phyloP scores from a whole-genome alignment of 2,329 filamentous ascomycete genomes.

The Fusarium mangiferae region DNA sequence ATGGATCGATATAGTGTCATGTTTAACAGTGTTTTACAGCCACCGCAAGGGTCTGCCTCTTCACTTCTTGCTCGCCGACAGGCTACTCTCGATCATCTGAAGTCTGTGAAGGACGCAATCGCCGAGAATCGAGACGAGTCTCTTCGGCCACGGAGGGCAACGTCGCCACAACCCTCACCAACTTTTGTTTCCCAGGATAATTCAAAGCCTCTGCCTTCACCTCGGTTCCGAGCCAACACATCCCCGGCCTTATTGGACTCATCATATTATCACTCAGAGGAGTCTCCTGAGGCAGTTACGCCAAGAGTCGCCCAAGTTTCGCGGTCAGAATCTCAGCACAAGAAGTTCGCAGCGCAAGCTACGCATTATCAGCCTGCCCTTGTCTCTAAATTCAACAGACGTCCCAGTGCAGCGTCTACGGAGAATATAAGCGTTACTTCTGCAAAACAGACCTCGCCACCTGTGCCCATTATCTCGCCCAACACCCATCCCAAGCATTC shows the following conservation, averaged over 20 bases:
- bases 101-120: conserved; percentile 59
- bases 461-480: conserved; percentile 7
- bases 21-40: conserved; percentile 80
- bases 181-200: conserved; percentile 42
- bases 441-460: conserved; percentile 23
- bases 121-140: conserved; percentile 51
- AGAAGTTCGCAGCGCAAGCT: conserved; percentile 9
- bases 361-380: conserved; percentile 21
- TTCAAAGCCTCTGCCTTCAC: conserved; percentile 45
- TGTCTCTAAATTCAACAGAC: conserved; percentile 45
- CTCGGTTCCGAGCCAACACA: conserved; percentile 64
- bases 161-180: conserved; percentile 63
- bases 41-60: conserved; percentile 46
- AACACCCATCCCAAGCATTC: conserved; percentile 18
- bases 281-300: conserved; percentile 9
- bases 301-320: conserved; percentile 27
- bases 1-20: conserved; percentile 95
- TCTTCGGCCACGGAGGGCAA: conserved; percentile 55
- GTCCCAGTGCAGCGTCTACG: conserved; percentile 8
- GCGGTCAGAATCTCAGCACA: conserved; percentile 6
- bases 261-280: conserved; percentile 47
- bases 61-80: conserved; percentile 66
- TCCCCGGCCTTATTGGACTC: conserved; percentile 60
- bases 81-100: conserved; percentile 67
- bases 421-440: conserved; percentile 15